Percentiles rank a stretch among this genome's conserved stretches.
These are phyloP conservation scores for Cryphonectria parasitica DNA, from an alignment of 2,329 filamentous ascomycete species.

Conservation along the genomic window DNA sequence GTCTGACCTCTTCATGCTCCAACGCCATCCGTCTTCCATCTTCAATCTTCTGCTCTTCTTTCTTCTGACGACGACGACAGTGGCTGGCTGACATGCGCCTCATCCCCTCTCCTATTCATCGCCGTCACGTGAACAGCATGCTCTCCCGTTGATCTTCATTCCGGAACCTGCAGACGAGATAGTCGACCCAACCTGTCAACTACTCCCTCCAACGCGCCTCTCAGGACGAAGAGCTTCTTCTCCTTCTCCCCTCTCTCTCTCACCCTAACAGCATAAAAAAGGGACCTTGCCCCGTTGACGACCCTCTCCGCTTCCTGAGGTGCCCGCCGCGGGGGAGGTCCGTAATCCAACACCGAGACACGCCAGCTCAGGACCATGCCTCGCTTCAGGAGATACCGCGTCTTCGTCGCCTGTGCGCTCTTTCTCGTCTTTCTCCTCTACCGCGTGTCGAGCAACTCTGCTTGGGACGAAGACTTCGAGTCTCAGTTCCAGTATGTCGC, in stretches of 20 bases:
- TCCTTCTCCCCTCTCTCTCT: no score
- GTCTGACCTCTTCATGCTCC: background rate
- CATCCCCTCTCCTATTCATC: background rate
- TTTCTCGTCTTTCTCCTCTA: constrained; percentile 59
- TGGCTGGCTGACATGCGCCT: background rate
- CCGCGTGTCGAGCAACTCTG: constrained; percentile 49
- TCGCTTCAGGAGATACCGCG: constrained; percentile 59
- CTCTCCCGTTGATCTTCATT: background rate
- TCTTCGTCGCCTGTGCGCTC: constrained; percentile 60
- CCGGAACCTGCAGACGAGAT: background rate
- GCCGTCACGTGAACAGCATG: background rate
- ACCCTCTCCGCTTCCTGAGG: background rate
- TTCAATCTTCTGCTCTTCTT: background rate
- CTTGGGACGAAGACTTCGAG: constrained; percentile 35
- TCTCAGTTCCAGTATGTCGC: constrained; percentile 23
- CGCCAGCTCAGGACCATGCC: background rate
- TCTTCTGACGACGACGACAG: background rate
- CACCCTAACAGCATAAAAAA: background rate
- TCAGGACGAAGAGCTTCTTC: no score
- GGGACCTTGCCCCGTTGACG: background rate
- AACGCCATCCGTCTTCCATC: background rate
- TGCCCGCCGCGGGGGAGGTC: background rate
- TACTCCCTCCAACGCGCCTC: no score
- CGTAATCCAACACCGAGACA: background rate
- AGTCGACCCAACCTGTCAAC: background rate